Base-by-base conservation (phyloP, 2,329 filamentous ascomycete species). In the Fusarium sp. region DNA sequence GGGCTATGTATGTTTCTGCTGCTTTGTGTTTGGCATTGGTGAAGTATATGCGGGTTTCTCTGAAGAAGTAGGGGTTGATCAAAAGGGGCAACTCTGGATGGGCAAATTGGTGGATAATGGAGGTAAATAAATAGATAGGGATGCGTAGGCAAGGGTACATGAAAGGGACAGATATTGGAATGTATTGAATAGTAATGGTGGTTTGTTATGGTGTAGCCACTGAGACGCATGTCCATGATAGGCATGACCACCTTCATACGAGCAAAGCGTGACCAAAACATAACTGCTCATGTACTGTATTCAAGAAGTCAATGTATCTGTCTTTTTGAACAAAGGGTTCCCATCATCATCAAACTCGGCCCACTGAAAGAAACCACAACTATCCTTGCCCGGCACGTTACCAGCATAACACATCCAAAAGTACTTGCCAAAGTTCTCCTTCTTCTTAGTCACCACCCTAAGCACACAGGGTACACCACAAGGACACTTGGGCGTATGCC, bases 341-440 rank as follows among this genome's bases (percentile, higher is more conserved):
- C 95, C 95, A 77, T 97, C 91, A 34, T 96, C 89, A 72, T 95
- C 90, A 79, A 97, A 96, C 58, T 90, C 86, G 0, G 91, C 93
- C 93, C 93, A 97, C 67, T 91, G 85, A 72, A 97, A 97, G 74
- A 91, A 96, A 0, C 85, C 83, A 75, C 93, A 97, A 5, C 87
- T 89, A 38, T 88, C 80, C 80, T 85, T 90, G 50, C 87, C 90
- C 0, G 90, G 90, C 2, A 89, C 85, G 74, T 90, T 92, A 6
- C 90, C 89, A 0, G 89, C 88, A 79, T 97, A 88, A 74, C 96
- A 98, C 91, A 95, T 96, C 93, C 93, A 97, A 80, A 96, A 96
- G 77, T 98, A 97, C 73, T 85, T 85, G 0, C 95, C 94, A 70
- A 88, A 84, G 58, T 89, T 95, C 71, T 91, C 91, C 72, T 86